These are phyloP conservation scores for Fistulinella staudtii DNA, from an alignment of 1,284 basidiomycete genomes.

Conservation along the genomic window DNA sequence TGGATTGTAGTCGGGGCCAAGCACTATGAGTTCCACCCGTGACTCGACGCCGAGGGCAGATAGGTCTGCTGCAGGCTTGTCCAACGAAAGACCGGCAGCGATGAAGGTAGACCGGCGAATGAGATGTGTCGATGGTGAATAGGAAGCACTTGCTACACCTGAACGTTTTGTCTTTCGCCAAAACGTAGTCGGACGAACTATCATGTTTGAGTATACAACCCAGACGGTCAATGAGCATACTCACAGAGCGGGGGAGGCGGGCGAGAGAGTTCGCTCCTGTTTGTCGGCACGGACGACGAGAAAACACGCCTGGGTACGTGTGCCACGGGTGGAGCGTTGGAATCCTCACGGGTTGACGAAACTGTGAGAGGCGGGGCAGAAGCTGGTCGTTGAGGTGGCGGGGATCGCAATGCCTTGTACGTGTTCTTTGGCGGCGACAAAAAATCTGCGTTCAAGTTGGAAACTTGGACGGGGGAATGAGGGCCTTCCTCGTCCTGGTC, in stretches of 20 bases:
- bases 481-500: slow-evolving; percentile 33
- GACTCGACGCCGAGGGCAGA: slow-evolving; percentile 67
- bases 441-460: slow-evolving; percentile 24
- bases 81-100: slow-evolving; percentile 62
- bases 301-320: slow-evolving; percentile 21
- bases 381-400: slow-evolving; percentile 18
- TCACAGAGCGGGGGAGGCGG: slow-evolving; percentile 62
- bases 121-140: slow-evolving; percentile 64
- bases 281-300: slow-evolving; percentile 29
- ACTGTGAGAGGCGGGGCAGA: slow-evolving; percentile 27
- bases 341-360: slow-evolving; percentile 1
- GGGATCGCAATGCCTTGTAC: slow-evolving; percentile 19
- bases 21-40: slow-evolving; percentile 41
- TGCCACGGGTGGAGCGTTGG: slow-evolving; percentile 6
- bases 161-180: slow-evolving; percentile 66
- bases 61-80: slow-evolving; percentile 58
- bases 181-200: slow-evolving; percentile 67
- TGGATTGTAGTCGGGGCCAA: slow-evolving; percentile 32
- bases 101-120: slow-evolving; percentile 70
- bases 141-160: slow-evolving; percentile 59
- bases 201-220: neutral
- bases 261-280: slow-evolving; percentile 43
- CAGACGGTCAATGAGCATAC: slow-evolving; percentile 25
- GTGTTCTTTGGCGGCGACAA: slow-evolving; percentile 53
- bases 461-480: slow-evolving; percentile 27